Base-by-base conservation (phyloP, 73 alveolate species). In the Tetrahymena malaccensis region DNA sequence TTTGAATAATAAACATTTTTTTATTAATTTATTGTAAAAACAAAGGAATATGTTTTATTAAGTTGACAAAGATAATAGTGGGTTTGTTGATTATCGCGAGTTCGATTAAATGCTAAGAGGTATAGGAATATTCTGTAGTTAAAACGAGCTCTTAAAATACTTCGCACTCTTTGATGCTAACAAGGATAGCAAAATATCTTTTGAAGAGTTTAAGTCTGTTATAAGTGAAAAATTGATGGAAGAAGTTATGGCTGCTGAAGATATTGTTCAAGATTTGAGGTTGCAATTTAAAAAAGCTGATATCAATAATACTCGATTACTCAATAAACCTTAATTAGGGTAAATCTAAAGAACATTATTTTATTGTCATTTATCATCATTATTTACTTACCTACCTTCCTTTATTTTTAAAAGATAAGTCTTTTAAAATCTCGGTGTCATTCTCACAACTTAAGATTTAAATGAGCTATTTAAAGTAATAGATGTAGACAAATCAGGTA, bases 181-280 rank as follows among this genome's bases (percentile, higher is more conserved):
- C 21, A 89, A 89, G 21, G 94, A 94, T 95, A 95, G 97, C 3
- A 95, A 93, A 22, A 95, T 95, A 21, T 95, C 97, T 11, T 95
- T 85, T 50, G 25, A 85, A 31, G 97, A 95, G 27, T 95, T 95
- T 95, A 85, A 94, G 16, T 33, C 34, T 5, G 94, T 95, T 3
- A 95, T 95, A 0, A 85, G 93, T 33, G 97, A 95, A 85, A 95
- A 85, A 9, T 31, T 95, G 33, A 95, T 43, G 94, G 93, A 95
- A 34, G 97, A 95, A 95, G 50, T 95, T 35, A 56, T 95, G 55
- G 38, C 56, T 85, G 97, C 97, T 55, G 97, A 95, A 50, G 97
- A 95, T 34, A 85, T 95, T 43, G 93, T 95, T n/a, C 95, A 95
- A 37, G 97, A 95, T 27, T 37, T 95, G 38, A 95, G 95, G 89